Conservation (phyloP, 148 eudicot species). For the Rhododendron ferrugineum region DNA sequence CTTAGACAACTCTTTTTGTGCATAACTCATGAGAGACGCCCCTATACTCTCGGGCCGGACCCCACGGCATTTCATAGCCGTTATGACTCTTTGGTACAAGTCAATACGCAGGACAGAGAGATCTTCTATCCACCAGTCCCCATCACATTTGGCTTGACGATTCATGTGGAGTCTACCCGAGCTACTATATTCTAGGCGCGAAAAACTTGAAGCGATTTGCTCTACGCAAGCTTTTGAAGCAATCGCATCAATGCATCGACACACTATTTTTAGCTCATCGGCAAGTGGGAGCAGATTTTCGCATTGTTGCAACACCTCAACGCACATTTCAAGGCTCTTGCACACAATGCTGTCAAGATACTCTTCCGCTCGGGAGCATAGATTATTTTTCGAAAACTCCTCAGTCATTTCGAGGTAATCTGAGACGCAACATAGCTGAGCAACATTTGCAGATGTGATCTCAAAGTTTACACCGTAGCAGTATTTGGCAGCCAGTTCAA, state of each 20-base stretch:
- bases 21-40: constrained; percentile 71
- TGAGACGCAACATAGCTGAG: constrained; percentile 71
- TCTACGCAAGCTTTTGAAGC: constrained; percentile 89
- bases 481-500: constrained; percentile 87
- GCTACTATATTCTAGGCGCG: constrained; percentile 86
- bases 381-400: constrained; percentile 68
- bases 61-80: constrained; percentile 91
- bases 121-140: constrained; percentile 97
- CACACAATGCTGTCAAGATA: constrained; percentile 66
- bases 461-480: constrained; percentile 88
- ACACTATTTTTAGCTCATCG: constrained; percentile 71
- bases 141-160: constrained; percentile 56
- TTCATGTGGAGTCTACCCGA: constrained; percentile 95
- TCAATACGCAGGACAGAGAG: constrained; percentile 71
- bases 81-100: constrained; percentile 63
- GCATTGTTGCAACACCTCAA: constrained; percentile 75
- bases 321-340: constrained; percentile 77
- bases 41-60: constrained; percentile 90
- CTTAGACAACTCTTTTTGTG: constrained; percentile 64
- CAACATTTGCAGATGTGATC: constrained; percentile 73
- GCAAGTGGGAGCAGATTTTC: constrained; percentile 84
- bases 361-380: constrained; percentile 69
- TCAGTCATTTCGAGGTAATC: constrained; percentile 83
- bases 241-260: constrained; percentile 70
- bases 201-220: constrained; percentile 95